Base-by-base conservation (phyloP, 345 rosid genomes). In the Euphorbia peplus region DNA sequence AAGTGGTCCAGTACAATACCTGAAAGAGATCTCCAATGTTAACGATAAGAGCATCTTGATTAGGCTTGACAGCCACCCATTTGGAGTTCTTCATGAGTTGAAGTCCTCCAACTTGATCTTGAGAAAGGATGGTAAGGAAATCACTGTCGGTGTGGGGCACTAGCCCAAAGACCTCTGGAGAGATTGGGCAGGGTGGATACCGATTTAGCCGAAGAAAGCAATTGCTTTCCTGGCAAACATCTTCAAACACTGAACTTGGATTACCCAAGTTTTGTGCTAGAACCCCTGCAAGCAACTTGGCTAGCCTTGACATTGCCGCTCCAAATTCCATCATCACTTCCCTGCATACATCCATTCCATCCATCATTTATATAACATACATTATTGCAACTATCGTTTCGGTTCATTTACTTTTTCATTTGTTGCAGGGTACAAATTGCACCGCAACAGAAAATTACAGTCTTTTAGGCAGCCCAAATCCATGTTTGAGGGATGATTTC, bases 91-190 rank as follows among this genome's bases (percentile, higher is more conserved):
- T 85, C 82, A 84, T 73, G 50, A 88, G 88, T 60, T 88, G 93
- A 28, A 88, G 90, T 35, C 90, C 93, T 5, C 93, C 93, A 2
- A 88, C 93, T 64, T 84, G 71, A 67, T 88, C 93, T 83, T 88
- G 93, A 72, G 51, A 73, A 28, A 88, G 85, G 39, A 88, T 81
- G 9, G 93, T 88, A 7, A 88, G 86, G 69, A 85, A 85, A 75
- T 85, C 87, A 8, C 90, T 88, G 70, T 88, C 93, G 4, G 93
- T 88, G 76, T 88, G 93, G 44, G 93, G 90, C 16, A 85, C 86
- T 21, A 88, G 22, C 3, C 93, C 90, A 1, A 66, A 82, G 5
- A 78, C 72, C 28, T 81, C 83, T 0, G 76, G 52, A 18, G 84
- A 69, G 22, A 81, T 22, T 7, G 93, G 85, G 63, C 93, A 88